phyloP scores from a whole-genome alignment of 2,329 filamentous ascomycete genomes.

The Sporothrix sp. region DNA sequence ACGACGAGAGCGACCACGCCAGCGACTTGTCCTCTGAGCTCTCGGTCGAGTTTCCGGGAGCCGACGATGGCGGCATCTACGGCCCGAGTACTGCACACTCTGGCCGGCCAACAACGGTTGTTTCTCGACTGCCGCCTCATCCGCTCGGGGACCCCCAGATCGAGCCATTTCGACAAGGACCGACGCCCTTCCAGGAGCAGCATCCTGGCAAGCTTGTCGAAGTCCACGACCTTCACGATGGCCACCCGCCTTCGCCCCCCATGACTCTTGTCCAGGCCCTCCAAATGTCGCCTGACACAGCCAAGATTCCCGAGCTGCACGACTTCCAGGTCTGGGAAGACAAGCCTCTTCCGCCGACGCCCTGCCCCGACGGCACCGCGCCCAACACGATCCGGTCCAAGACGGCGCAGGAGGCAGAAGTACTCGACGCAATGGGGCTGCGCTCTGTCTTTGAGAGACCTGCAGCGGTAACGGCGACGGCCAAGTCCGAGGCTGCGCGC shows the following conservation, averaged over 20 bases:
- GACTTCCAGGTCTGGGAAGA: constrained; percentile 34
- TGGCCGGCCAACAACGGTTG: constrained; percentile 24
- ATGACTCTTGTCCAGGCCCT: constrained; percentile 41
- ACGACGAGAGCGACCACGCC: constrained; percentile 37
- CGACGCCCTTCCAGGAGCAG: constrained; percentile 15
- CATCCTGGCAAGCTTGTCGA: constrained; percentile 12
- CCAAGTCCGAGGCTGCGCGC: constrained; percentile 18
- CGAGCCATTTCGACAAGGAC: constrained; percentile 16
- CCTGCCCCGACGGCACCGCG: constrained; percentile 17
- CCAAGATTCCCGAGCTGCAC: constrained; percentile 29
- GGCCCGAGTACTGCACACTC: constrained; percentile 17
- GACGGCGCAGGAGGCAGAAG: constrained; percentile 5
- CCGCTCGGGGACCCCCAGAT: constrained; percentile 24
- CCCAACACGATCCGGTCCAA: background rate
- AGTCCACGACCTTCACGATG: constrained; percentile 8
- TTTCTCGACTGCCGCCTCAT: constrained; percentile 29
- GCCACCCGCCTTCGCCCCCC: constrained; percentile 33
- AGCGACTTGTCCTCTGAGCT: constrained; percentile 56
- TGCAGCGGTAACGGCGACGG: constrained; percentile 25
- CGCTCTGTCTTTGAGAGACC: constrained; percentile 20
- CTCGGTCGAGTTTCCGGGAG: constrained; percentile 39
- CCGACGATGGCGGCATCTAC: constrained; percentile 21
- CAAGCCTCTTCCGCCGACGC: constrained; percentile 40
- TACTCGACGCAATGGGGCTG: constrained; percentile 25
- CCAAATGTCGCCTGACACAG: constrained; percentile 31